Conservation (phyloP, 2,329 filamentous ascomycete species). For the Phialophora expanda region DNA sequence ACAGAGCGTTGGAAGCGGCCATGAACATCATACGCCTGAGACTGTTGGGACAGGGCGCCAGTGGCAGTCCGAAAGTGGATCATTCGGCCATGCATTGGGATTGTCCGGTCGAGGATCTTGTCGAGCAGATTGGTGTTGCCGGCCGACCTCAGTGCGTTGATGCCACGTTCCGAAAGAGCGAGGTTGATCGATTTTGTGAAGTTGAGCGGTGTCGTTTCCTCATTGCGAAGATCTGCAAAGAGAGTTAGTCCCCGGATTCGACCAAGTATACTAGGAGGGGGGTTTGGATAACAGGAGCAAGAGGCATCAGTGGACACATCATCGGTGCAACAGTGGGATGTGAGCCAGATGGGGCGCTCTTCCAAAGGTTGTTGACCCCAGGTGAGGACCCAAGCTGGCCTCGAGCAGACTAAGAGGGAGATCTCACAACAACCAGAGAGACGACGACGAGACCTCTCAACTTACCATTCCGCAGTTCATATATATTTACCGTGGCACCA, state of each 20-base stretch:
- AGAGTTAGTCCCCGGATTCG: neutral
- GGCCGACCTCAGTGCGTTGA: slow-evolving; percentile 80
- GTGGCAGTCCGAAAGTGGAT: slow-evolving; percentile 74
- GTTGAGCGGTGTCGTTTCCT: slow-evolving; percentile 81
- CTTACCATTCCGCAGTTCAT: slow-evolving; percentile 86
- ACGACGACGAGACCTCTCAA: neutral
- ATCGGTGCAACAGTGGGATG: neutral
- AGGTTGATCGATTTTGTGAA: slow-evolving; percentile 99
- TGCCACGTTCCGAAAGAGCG: slow-evolving; percentile 89
- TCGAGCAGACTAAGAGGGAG: neutral
- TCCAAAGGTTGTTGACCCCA: neutral
- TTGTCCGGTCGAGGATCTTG: slow-evolving; percentile 74
- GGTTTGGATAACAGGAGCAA: neutral
- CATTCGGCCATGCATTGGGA: slow-evolving; percentile 96
- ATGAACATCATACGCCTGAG: slow-evolving; percentile 90
- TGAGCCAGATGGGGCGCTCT: neutral
- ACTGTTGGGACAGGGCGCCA: slow-evolving; percentile 72
- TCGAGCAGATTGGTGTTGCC: slow-evolving; percentile 71
- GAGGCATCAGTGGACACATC: neutral
- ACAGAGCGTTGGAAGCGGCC: slow-evolving; percentile 87
- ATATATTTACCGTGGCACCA: slow-evolving; percentile 89
- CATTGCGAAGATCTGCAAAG: slow-evolving; percentile 78
- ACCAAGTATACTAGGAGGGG: neutral
- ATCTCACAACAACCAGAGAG: neutral
- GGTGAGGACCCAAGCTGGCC: neutral